These are phyloP conservation scores for Paramyrothecium sp. DNA, from an alignment of 2,329 filamentous ascomycete genomes.

Conservation along the genomic window DNA sequence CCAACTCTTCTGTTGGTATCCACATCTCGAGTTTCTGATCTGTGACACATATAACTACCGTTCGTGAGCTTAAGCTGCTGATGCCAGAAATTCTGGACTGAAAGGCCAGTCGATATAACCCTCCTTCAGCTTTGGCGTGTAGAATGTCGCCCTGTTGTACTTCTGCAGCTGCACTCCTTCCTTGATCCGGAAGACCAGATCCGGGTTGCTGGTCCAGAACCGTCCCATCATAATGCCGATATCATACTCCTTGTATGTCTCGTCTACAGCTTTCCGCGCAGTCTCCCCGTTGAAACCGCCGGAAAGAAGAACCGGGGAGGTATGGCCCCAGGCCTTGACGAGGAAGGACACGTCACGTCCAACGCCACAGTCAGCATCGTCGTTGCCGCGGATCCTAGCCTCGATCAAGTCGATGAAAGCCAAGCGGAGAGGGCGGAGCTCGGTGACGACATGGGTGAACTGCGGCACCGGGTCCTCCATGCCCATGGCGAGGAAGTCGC, in stretches of 20 bases:
- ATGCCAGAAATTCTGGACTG: slow-evolving; percentile 13
- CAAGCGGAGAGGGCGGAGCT: slow-evolving; percentile 51
- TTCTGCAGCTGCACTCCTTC: slow-evolving; percentile 20
- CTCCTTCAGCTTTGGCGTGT: slow-evolving; percentile 14
- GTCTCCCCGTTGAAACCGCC: slow-evolving; percentile 26
- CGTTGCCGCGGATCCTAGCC: slow-evolving; percentile 44
- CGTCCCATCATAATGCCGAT: slow-evolving; percentile 22
- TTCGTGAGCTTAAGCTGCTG: background rate
- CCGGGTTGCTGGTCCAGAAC: slow-evolving; percentile 27
- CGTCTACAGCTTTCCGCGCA: slow-evolving; percentile 23
- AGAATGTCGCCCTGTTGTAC: slow-evolving; percentile 26
- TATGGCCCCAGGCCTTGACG: slow-evolving; percentile 23
- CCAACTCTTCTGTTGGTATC: no score
- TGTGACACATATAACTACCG: no score
- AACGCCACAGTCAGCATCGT: slow-evolving; percentile 35
- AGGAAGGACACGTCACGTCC: slow-evolving; percentile 22
- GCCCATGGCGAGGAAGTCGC: slow-evolving; percentile 57
- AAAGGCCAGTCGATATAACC: slow-evolving; percentile 13
- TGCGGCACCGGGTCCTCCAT: slow-evolving; percentile 61
- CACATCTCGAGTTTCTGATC: no score
- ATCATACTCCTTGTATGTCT: slow-evolving; percentile 12
- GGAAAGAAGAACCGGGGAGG: slow-evolving; percentile 26
- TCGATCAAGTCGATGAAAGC: slow-evolving; percentile 63
- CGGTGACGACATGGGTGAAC: slow-evolving; percentile 54
- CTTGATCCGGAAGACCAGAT: slow-evolving; percentile 25